Base-by-base conservation (phyloP, 2,329 filamentous ascomycete species). In the Cordyceps farinosa region DNA sequence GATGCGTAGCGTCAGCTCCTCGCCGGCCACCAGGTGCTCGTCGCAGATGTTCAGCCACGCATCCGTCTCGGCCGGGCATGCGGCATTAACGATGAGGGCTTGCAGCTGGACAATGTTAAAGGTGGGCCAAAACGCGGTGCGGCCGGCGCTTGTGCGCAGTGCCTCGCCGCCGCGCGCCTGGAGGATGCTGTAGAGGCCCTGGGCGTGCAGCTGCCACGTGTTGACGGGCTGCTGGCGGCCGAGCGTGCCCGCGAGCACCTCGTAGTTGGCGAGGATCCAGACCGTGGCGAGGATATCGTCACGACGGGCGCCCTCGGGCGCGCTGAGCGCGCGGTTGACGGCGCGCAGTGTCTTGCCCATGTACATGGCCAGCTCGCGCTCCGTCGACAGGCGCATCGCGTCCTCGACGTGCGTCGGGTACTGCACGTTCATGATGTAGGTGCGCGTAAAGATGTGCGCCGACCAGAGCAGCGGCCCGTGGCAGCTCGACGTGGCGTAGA, bases 261-360 rank as follows among this genome's bases (percentile, higher is more conserved):
- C 77, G 53, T 78, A 78, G 64, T 76, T 77, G 47, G 74, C 66
- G 27, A 78, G 67, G 40, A 78, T 71, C 77, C 77, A 78, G 3
- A 78, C 73, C 3, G 77, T 75, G 17, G 73, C 74, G 17, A 78
- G 72, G 27, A 77, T 70, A 61, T 78, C 73, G 29, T 76, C 70
- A 62, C 77, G 64, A 47, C 70, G 38, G 5, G 71, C 66, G 6
- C 73, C 72, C 7, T 67, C 65, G 5, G 70, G 67, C 10, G 71
- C 67, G 7, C 66, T 70, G 17, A 78, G 66, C 7, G 79, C 79
- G 7, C 73, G 68, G 45, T 75, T 71, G 22, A 82, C 72, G 3
- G 74, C 69, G n/a, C 67, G 70, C 50, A 78, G 64, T 0, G 76
- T 75, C 65, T 73, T 75, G 5, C 75, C 74, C 38, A 78, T 70